Percentiles rank a stretch among this genome's conserved stretches.
Conservation (phyloP, 345 rosid genomes). For the Eucalyptus marginata region DNA sequence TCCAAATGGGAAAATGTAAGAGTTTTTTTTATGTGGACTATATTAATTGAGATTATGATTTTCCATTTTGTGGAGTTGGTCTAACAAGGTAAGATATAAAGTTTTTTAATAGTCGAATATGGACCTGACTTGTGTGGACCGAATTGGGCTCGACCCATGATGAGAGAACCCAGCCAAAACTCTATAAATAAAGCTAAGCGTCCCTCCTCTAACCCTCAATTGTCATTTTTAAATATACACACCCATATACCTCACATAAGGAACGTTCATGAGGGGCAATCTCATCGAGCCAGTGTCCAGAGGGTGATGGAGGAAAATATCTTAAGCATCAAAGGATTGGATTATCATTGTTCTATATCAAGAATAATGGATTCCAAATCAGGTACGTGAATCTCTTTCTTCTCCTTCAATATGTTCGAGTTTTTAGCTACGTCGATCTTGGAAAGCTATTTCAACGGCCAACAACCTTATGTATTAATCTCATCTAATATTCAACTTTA, state of each 20-base stretch:
- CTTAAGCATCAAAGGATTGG: too few species aligned
- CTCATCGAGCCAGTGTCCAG: rapidly evolving
- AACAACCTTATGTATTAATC: too few species aligned
- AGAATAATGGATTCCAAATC: too few species aligned
- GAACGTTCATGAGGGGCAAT: not conserved
- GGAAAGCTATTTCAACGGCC: too few species aligned
- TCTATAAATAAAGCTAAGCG: not conserved
- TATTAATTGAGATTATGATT: not conserved
- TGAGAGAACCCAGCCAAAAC: not conserved
- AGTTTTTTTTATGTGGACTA: too few species aligned
- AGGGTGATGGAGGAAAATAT: not conserved
- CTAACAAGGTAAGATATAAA: too few species aligned
- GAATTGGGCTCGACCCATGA: rapidly evolving
- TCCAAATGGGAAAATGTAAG: not conserved
- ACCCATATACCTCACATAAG: not conserved
- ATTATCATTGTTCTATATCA: not conserved
- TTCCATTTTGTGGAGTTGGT: not conserved
- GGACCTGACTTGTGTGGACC: rapidly evolving
- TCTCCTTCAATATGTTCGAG: too few species aligned
- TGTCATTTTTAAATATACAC: too few species aligned
- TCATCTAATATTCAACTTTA: too few species aligned
- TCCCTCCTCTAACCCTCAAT: not conserved
- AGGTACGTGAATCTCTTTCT: not conserved
- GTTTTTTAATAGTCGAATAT: too few species aligned
- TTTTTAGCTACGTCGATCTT: too few species aligned